Conservation (phyloP, 345 rosid species). For the Syzygium aromaticum region DNA sequence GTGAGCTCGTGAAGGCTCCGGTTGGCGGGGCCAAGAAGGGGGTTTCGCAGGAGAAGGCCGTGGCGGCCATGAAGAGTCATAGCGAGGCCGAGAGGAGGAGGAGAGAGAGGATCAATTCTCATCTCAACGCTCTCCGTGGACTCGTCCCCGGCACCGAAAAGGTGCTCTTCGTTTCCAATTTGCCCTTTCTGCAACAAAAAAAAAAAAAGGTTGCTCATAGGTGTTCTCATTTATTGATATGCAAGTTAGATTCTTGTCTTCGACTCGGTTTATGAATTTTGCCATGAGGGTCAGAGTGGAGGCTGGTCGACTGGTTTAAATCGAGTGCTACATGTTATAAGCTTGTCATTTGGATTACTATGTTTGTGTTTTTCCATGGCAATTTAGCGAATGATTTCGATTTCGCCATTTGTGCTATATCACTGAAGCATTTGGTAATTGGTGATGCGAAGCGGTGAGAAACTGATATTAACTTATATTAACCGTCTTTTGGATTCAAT, state of each 20-base stretch:
- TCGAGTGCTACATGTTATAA: background rate
- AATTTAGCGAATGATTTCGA: background rate
- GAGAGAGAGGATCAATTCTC: slow-evolving; percentile 69
- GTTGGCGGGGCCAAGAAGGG: slow-evolving; percentile 29
- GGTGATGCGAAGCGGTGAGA: background rate
- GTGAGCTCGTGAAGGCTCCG: slow-evolving; percentile 48
- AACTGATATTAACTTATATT: background rate
- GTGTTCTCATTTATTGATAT: background rate
- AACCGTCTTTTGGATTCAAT: background rate
- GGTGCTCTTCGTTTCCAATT: slow-evolving; percentile 13
- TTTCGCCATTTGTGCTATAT: background rate
- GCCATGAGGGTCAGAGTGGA: background rate
- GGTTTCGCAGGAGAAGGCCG: slow-evolving; percentile 31
- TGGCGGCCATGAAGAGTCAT: slow-evolving; percentile 58
- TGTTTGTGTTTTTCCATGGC: background rate
- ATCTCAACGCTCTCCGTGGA: slow-evolving; percentile 51
- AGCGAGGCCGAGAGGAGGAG: slow-evolving; percentile 79
- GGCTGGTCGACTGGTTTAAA: background rate
- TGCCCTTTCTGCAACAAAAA: background rate
- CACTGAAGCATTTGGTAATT: background rate
- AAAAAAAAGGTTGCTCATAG: background rate
- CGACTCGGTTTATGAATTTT: background rate
- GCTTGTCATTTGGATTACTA: background rate
- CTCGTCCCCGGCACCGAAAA: slow-evolving; percentile 44
- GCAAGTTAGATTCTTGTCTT: background rate